Evolutionary conservation across 2,329 filamentous ascomycete species (phyloP).

Genomic region (Talaromyces marneffei): DNA sequence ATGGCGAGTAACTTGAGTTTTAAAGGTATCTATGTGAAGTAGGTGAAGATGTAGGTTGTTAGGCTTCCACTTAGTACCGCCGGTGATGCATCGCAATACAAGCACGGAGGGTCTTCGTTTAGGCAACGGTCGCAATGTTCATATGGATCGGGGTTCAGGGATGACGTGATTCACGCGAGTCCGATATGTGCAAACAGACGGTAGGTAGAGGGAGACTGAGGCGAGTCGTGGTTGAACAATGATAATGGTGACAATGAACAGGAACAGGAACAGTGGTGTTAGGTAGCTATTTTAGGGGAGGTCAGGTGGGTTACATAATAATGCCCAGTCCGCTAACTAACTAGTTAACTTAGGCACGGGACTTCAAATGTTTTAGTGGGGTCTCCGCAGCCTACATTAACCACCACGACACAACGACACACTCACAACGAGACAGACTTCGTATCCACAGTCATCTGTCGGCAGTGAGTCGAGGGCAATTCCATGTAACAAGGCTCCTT

Average conservation of each 20-base stretch:
- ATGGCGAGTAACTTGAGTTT: constrained; percentile 27
- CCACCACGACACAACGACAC: not conserved
- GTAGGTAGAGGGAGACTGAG: not conserved
- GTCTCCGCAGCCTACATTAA: not conserved
- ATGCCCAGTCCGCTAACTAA: too few species aligned
- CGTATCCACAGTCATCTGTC: not conserved
- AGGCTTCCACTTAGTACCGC: constrained; percentile 13
- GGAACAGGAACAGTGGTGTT: not conserved
- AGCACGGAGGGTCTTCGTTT: not conserved
- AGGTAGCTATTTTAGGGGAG: constrained; percentile 1
- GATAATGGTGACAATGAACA: not conserved
- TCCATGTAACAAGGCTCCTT: not conserved
- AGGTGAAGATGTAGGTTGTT: constrained; percentile 6
- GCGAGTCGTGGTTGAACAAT: not conserved
- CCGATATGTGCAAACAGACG: not conserved
- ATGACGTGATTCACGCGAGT: not conserved
- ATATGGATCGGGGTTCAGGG: not conserved
- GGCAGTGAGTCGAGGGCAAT: not conserved
- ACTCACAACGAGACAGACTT: not conserved
- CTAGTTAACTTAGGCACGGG: not conserved
- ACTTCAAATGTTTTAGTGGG: not conserved
- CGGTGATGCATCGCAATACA: constrained; percentile 3
- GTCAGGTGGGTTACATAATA: not conserved
- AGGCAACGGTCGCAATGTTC: not conserved
- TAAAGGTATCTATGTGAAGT: constrained; percentile 1